phyloP scores from a whole-genome alignment of 805 yeast genomes.

The Starmerella gropengiesseri region DNA sequence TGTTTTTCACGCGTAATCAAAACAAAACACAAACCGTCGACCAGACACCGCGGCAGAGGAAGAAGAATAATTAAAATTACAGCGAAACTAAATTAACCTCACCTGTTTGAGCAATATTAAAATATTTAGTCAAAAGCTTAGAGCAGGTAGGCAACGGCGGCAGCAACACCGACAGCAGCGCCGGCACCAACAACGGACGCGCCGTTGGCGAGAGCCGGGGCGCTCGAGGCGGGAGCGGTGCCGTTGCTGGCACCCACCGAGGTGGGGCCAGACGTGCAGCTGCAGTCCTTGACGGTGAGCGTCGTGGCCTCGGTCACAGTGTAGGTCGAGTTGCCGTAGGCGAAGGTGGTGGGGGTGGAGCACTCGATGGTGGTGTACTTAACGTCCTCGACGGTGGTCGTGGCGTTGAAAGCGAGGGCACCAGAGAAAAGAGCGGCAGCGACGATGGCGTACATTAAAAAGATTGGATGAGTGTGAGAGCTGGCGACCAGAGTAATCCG shows the following conservation, averaged over 20 bases:
- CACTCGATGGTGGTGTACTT: conserved; percentile 25
- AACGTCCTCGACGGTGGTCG: conserved; percentile 22
- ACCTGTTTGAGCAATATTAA: too few relatives aligned
- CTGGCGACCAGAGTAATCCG: too few relatives aligned
- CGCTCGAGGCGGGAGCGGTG: conserved; percentile 19
- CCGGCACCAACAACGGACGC: conserved; percentile 10
- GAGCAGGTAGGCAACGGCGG: conserved; percentile 21
- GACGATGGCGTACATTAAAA: conserved; percentile 11
- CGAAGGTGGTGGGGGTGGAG: conserved; percentile 24
- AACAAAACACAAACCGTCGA: too few relatives aligned
- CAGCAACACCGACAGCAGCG: conserved; percentile 17
- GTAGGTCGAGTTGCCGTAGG: conserved; percentile 33
- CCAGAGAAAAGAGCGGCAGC: conserved; percentile 45
- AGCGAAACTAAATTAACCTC: too few relatives aligned
- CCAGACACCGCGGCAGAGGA: too few relatives aligned
- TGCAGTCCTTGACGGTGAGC: conserved; percentile 47
- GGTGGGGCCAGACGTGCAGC: conserved; percentile 34
- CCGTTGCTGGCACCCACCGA: conserved; percentile 18
- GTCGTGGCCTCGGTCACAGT: conserved; percentile 41
- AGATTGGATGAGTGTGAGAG: conserved; percentile 1
- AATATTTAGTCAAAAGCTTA: conserved; percentile 1
- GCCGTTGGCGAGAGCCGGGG: conserved; percentile 31
- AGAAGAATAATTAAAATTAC: too few relatives aligned
- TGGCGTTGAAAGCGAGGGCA: conserved; percentile 35
- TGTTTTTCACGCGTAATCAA: too few relatives aligned